These are phyloP conservation scores for Ogataea haglerorum DNA, from an alignment of 805 yeast species.

Conservation along the genomic window DNA sequence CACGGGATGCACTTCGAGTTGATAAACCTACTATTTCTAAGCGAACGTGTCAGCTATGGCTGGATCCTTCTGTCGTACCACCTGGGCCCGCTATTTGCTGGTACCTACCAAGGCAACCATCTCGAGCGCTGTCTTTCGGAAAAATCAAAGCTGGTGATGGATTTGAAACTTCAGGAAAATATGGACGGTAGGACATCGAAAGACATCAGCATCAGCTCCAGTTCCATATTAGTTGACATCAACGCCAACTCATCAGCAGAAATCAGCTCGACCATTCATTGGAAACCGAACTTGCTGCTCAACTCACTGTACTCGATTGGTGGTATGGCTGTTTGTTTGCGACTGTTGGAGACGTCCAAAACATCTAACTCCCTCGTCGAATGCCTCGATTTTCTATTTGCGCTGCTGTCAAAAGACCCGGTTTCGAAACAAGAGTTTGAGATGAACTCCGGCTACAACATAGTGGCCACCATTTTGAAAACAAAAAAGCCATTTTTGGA, in stretches of 20 bases:
- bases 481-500: conserved; percentile 39
- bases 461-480: conserved; percentile 51
- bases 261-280: conserved; percentile 1
- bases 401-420: conserved; percentile 45
- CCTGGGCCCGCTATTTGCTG: conserved; percentile 50
- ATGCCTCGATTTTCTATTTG: conserved; percentile 41
- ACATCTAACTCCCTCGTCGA: conserved; percentile 33
- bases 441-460: conserved; percentile 55
- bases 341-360: conserved; percentile 43
- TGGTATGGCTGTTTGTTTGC: conserved; percentile 46
- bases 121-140: conserved; percentile 40
- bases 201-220: not conserved
- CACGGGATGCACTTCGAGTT: conserved; percentile 25
- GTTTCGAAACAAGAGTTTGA: conserved; percentile 57
- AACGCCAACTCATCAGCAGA: conserved; percentile 13
- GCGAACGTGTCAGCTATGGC: conserved; percentile 37
- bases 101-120: conserved; percentile 38
- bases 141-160: conserved; percentile 27
- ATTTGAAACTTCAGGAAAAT: conserved; percentile 19
- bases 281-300: conserved; percentile 16
- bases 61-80: conserved; percentile 50
- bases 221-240: conserved; percentile 18
- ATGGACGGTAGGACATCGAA: not conserved
- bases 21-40: conserved; percentile 38
- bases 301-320: conserved; percentile 42